Percentiles rank a stretch among this genome's conserved stretches.
These are phyloP conservation scores for Lagenidium giganteum DNA, from an alignment of 352 stramenopile species.

Conservation along the genomic window DNA sequence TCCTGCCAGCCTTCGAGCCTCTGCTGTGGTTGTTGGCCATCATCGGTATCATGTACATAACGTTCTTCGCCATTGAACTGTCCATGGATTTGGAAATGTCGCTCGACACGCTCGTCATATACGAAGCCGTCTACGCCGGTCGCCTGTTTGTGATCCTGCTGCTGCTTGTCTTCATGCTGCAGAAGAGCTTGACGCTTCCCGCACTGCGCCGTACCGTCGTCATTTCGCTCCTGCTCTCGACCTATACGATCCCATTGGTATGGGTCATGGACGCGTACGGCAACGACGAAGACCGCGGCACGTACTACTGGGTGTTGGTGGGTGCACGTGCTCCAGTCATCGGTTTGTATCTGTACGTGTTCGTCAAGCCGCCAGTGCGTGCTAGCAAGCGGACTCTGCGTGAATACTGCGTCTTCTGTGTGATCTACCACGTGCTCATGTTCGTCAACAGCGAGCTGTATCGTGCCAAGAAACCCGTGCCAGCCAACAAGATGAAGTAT, in stretches of 20 bases:
- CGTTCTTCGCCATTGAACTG: conserved; percentile 12
- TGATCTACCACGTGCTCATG: conserved; percentile 32
- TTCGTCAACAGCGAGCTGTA: conserved; percentile 38
- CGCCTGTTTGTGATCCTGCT: conserved; percentile 31
- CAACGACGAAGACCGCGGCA: background rate
- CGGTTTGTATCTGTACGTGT: conserved; percentile 39
- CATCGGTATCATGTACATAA: conserved; percentile 2
- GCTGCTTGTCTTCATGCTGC: conserved; percentile 29
- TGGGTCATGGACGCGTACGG: conserved; percentile 7
- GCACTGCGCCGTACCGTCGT: conserved; percentile 22
- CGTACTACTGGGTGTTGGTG: conserved; percentile 34
- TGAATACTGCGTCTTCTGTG: conserved; percentile 53
- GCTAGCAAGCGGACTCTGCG: conserved; percentile 42
- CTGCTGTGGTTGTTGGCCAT: conserved; percentile 39
- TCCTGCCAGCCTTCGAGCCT: conserved; percentile 53
- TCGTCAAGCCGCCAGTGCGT: conserved; percentile 29
- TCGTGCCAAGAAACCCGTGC: conserved; percentile 19
- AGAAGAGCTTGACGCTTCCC: conserved; percentile 33
- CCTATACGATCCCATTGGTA: conserved; percentile 21
- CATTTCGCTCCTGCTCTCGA: conserved; percentile 20
- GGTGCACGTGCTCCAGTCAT: conserved; percentile 24
- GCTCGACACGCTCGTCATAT: conserved; percentile 11
- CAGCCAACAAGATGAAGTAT: conserved; percentile 27
- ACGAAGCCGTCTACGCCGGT: conserved; percentile 21
- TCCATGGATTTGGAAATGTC: conserved; percentile 13